Evolutionary conservation across 208 protist genomes (phyloP), one percentile per base, ranked within the genome.

Genomic region (Trypanosoma vivax): DNA sequence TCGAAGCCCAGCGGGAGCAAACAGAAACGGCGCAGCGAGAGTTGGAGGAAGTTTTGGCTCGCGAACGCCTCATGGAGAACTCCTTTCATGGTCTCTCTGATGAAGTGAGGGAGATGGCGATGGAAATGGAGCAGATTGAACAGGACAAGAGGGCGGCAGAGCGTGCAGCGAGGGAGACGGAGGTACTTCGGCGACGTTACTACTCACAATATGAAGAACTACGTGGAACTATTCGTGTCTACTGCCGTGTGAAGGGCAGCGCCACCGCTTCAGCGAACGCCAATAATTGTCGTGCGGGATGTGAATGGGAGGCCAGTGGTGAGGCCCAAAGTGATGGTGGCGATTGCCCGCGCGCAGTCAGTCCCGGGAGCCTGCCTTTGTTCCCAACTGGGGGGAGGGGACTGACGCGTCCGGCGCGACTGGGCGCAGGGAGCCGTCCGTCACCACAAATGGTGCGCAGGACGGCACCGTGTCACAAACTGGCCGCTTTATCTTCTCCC

Each of bases 141-240:
- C 38, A 43, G 23, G 38, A 63, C 42, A 61, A 61, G 35, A 50
- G 64, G 11, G 40, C 53, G 14, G 33, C 58, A 13, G 62, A 67
- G 14, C 45, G 70, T 18, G 49, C 42, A 40, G 59, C 70, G 29
- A 80, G 79, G 74, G 52, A 81, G 62, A 52, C 30, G 10, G 83
- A 94, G 70, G 27, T 94, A 48, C n/a, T 59, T 2, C 82, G 87
- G 24, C 73, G 87, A 9, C 76, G 73, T 56, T 65, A 90, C 24
- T 87, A 78, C 62, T 73, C 79, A 9, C 63, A 67, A 13, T 88
- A 74, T 51, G 87, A 94, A 60, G 86, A 90, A 63, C 41, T 96
- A 23, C 91, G 92, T 38, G 90, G 90, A 10, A 81, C 84, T 4
- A 96, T 96, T 60, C 79, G 90, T 14, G 90, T 96, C 28, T 94